Evolutionary conservation across 768 basidiomycete genomes (phyloP), one percentile per base, ranked within the genome.

Genomic region (Mycena pura): DNA sequence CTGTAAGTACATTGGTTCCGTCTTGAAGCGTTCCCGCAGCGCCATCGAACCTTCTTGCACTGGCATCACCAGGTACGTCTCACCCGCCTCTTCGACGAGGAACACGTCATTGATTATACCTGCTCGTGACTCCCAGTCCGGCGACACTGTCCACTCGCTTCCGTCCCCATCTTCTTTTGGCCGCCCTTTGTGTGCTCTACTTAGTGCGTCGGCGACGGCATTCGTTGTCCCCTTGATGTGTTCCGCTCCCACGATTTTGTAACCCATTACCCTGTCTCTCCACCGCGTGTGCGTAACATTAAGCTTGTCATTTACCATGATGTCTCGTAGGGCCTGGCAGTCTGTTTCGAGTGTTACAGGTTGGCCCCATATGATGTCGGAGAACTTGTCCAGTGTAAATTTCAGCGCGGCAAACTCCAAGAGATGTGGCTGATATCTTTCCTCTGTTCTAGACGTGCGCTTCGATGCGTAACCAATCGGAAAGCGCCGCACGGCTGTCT

Each of bases 381-480:
- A 61, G 49, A 71, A 51, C 66, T 70, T 61, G 32, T 61, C 54
- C 63, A 67, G 13, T 54, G 68, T 5, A n/a, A n/a, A 61, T 24
- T 60, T 60, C 5, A 60, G 50, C 7, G 59, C 50, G 14, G 74
- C 76, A 44, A 77, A 76, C 51, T 78, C 74, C 13, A 74, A 64
- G 3, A 76, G 41, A 49, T 70, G 75, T 0, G 73, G 76, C 32
- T 64, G 62, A 51, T 76, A 78, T 6, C 66, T 63, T 29, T 68
- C 70, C 50, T 77, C 76, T 0, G 69, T 50, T 0, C 36, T 22
- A 0, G 76, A 78, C 14, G 76, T 76, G 7, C 74, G 60, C 41
- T 78, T 77, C 13, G 76, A 77, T 2, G 70, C 68, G 52, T 74
- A 79, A 0, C 53, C 74, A 1, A 79, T 66, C 0, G 77, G 77